phyloP scores from a whole-genome alignment of 495 filamentous ascomycete genomes.

The Neurospora africana region DNA sequence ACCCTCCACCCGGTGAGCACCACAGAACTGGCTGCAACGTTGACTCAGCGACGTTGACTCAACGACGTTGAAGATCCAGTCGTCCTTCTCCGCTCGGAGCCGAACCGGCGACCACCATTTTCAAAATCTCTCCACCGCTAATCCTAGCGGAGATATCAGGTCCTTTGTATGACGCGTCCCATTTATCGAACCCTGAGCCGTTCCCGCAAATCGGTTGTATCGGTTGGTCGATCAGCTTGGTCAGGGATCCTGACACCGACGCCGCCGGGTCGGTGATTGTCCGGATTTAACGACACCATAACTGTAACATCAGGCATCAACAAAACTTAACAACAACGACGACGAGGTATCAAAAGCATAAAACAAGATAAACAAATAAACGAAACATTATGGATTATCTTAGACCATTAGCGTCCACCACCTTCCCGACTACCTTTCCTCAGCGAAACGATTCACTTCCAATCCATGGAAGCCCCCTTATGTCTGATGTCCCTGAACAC shows the following conservation, averaged over 20 bases:
- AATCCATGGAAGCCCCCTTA: background rate
- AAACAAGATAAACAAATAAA: background rate
- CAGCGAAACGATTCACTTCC: background rate
- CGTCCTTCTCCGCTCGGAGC: background rate
- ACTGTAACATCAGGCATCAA: background rate
- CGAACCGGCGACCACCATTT: background rate
- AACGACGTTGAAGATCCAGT: background rate
- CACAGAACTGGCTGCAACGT: too few relatives aligned
- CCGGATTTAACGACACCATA: background rate
- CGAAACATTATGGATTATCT: background rate
- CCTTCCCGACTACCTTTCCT: background rate
- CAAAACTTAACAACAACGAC: background rate
- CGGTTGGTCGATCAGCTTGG: background rate
- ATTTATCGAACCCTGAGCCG: background rate
- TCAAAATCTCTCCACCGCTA: background rate
- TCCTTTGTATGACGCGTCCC: background rate
- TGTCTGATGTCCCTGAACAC: background rate
- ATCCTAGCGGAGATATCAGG: background rate
- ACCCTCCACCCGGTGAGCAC: too few relatives aligned
- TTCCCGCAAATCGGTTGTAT: background rate
- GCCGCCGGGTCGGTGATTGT: background rate
- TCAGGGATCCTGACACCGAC: background rate
- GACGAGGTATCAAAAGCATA: background rate
- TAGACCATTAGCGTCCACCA: background rate
- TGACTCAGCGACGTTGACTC: background rate